Conservation (phyloP, 208 protist genomes). For the Endotrypanum monterogeii region DNA sequence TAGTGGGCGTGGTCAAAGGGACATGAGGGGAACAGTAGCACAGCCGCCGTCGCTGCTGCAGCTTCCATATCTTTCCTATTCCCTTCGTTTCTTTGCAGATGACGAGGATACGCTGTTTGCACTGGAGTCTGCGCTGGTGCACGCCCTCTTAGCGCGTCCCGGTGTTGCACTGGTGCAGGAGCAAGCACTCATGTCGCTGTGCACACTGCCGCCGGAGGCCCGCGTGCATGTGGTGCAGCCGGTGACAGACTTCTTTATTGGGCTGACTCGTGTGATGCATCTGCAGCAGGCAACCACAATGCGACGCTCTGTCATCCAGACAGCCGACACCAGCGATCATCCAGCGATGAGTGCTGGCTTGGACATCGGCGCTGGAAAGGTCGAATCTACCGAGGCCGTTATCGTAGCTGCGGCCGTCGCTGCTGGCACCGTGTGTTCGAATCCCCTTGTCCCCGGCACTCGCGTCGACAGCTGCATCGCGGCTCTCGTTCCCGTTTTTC, state of each 20-base stretch:
- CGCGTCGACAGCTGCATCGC: slow-evolving; percentile 5
- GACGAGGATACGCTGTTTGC: slow-evolving; percentile 51
- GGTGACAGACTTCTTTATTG: slow-evolving; percentile 59
- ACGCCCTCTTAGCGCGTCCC: slow-evolving; percentile 21
- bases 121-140: slow-evolving; percentile 54
- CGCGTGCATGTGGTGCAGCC: slow-evolving; percentile 51
- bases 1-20: not conserved
- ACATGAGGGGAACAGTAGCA: not conserved
- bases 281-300: slow-evolving; percentile 23
- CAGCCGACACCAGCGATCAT: not conserved
- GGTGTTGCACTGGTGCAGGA: slow-evolving; percentile 40
- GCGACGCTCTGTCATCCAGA: slow-evolving; percentile 7
- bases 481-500: slow-evolving; percentile 12
- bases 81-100: slow-evolving; percentile 43
- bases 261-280: slow-evolving; percentile 16
- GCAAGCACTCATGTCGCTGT: slow-evolving; percentile 60
- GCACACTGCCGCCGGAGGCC: slow-evolving; percentile 48
- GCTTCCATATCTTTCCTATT: slow-evolving; percentile 41
- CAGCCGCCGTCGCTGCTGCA: slow-evolving; percentile 7
- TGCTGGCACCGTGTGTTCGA: slow-evolving; percentile 41
- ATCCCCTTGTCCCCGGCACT: slow-evolving; percentile 17
- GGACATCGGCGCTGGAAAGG: not conserved
- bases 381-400: slow-evolving; percentile 34
- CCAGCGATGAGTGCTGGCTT: not conserved
- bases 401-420: slow-evolving; percentile 52